Evolutionary conservation across 2,329 filamentous ascomycete species (phyloP).

Genomic region (Phialocephala sp.): DNA sequence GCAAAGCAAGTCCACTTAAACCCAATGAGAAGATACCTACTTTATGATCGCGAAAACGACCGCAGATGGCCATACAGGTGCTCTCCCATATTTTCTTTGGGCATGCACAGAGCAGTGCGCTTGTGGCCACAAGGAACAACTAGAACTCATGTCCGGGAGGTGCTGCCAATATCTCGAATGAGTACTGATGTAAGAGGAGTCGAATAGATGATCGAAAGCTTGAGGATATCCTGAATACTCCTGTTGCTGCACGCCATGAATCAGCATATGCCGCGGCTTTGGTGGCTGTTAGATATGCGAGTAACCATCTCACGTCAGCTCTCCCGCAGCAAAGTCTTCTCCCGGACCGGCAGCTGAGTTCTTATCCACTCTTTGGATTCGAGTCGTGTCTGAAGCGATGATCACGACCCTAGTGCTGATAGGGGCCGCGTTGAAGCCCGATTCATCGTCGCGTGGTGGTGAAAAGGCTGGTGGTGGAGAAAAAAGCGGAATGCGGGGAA

Average conservation of each 20-base stretch:
- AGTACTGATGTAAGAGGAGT: no score
- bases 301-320: conserved; percentile 2
- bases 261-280: neutral
- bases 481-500: neutral
- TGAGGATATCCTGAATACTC: neutral
- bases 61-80: no score
- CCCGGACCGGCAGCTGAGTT: neutral
- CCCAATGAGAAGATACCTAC: no score
- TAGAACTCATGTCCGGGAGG: no score
- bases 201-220: neutral
- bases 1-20: no score
- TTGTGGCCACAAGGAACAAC: no score
- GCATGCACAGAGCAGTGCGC: no score
- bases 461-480: neutral
- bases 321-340: neutral
- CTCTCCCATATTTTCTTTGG: no score
- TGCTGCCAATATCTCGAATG: no score
- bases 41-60: no score
- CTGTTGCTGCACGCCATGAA: conserved; percentile 2
- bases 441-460: neutral
- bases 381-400: neutral
- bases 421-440: neutral
- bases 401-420: neutral
- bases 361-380: neutral
- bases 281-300: neutral